A percentile compares a stretch with the other conserved stretches of the same genome.
Evolutionary conservation across 73 alveolate genomes (phyloP).

Genomic region (Tetrahymena borealis): DNA sequence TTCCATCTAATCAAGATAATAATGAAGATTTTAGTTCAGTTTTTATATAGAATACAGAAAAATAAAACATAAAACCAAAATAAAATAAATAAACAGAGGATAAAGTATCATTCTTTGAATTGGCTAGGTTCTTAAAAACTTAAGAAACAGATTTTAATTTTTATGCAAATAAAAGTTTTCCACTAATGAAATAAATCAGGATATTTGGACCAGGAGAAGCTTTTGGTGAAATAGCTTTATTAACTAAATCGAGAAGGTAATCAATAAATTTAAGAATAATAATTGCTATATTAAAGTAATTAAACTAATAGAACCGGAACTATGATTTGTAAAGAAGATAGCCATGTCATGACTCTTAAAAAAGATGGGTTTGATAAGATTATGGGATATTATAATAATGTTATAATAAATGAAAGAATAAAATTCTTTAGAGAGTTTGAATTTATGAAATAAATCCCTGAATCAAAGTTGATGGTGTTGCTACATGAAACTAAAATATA

Average conservation of each 20-base stretch:
- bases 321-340: constrained; percentile 66
- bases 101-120: background rate
- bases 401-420: background rate
- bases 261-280: background rate
- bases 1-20: too few species aligned
- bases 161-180: background rate
- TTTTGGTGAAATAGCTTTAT: constrained; percentile 92
- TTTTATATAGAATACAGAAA: background rate
- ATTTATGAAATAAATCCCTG: background rate
- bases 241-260: constrained; percentile 47
- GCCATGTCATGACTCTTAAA: constrained; percentile 72
- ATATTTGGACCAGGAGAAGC: constrained; percentile 73
- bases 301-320: constrained; percentile 83
- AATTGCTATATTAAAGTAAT: background rate
- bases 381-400: background rate
- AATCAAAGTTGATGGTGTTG: background rate
- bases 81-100: background rate
- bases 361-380: constrained; percentile 63
- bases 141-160: background rate
- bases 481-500: background rate
- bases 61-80: background rate
- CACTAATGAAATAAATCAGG: constrained; percentile 38
- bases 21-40: background rate
- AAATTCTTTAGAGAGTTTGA: background rate
- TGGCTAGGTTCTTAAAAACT: background rate